These are phyloP conservation scores for Zizania latifolia DNA, from an alignment of 176 grass and related monocot genomes.

Conservation along the genomic window DNA sequence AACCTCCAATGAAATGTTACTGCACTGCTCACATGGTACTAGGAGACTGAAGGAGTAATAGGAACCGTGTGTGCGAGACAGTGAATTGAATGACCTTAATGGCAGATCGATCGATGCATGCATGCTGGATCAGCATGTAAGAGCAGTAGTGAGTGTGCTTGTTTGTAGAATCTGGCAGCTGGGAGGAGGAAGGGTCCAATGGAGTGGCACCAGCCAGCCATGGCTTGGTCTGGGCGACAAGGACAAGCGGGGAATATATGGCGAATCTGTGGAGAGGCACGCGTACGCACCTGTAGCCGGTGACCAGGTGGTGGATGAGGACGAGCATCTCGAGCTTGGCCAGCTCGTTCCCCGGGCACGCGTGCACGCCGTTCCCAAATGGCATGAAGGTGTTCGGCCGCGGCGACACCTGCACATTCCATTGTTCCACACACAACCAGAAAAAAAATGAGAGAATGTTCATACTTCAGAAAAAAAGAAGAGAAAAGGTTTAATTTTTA, in stretches of 20 bases:
- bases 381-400: slow-evolving; percentile 83
- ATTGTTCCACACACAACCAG: neutral
- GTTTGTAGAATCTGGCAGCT: slow-evolving; percentile 4
- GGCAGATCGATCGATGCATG: neutral
- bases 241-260: slow-evolving; percentile 23
- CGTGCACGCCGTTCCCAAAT: slow-evolving; percentile 78
- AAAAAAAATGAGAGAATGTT: neutral
- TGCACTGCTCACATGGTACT: neutral
- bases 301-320: slow-evolving; percentile 86
- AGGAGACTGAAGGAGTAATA: no score
- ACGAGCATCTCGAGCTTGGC: slow-evolving; percentile 92
- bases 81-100: neutral
- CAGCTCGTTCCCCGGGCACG: slow-evolving; percentile 92
- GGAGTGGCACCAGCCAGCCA: slow-evolving; percentile 12
- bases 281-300: slow-evolving; percentile 60
- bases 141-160: neutral
- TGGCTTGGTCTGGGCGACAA: neutral
- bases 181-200: neutral
- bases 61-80: slow-evolving; percentile 10
- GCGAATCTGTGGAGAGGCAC: slow-evolving; percentile 14
- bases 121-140: neutral
- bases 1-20: neutral
- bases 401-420: slow-evolving; percentile 51
- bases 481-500: no score
- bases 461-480: no score